These are phyloP conservation scores for Pseudonitzschia multiseries DNA, from an alignment of 108 stramenopile genomes.

Conservation along the genomic window DNA sequence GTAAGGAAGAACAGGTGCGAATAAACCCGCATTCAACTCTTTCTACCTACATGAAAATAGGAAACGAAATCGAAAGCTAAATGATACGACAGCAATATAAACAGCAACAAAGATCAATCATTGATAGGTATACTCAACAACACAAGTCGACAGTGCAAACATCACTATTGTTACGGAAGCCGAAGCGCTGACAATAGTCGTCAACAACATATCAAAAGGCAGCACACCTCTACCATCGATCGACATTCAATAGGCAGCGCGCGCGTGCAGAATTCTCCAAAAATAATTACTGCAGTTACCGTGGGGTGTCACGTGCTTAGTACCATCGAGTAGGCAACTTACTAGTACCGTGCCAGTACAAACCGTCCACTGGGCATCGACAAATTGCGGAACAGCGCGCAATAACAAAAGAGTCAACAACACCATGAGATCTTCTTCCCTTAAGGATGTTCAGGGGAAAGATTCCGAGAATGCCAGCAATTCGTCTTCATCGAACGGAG, in stretches of 20 bases:
- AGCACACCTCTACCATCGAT: too few relatives aligned
- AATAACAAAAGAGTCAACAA: neutral
- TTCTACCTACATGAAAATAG: neutral
- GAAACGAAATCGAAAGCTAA: neutral
- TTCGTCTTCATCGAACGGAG: conserved; percentile 17
- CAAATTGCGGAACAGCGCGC: neutral
- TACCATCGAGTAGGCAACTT: too few relatives aligned
- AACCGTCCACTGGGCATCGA: neutral
- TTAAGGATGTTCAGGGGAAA: conserved; percentile 4
- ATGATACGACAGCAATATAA: neutral
- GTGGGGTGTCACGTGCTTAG: neutral
- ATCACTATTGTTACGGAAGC: neutral
- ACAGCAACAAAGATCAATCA: neutral
- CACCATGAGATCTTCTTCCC: neutral
- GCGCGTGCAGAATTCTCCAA: neutral
- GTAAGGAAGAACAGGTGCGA: neutral
- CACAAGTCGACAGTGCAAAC: neutral
- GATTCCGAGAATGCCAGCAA: conserved; percentile 14
- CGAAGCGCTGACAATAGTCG: neutral
- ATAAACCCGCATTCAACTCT: neutral
- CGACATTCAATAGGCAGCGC: neutral
- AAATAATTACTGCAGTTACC: neutral
- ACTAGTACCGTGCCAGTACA: neutral
- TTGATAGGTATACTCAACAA: neutral
- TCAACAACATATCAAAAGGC: too few relatives aligned